Base-by-base conservation (phyloP, 495 filamentous ascomycete species). In the Aspergillus saccharolyticus region DNA sequence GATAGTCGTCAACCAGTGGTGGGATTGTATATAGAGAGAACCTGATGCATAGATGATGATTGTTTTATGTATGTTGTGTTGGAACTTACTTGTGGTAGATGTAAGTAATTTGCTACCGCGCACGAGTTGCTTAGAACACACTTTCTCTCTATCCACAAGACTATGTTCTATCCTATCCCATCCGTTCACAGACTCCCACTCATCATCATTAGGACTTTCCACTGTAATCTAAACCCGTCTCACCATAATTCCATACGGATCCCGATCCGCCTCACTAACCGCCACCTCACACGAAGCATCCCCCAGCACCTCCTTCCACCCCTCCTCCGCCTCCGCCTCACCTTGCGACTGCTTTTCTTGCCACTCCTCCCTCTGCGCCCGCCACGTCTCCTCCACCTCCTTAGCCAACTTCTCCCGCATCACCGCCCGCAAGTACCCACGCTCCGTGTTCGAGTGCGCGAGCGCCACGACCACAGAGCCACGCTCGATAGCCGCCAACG, bases 361-460 rank as follows among this genome's bases (percentile, higher is more conserved):
- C 25, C 63, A 70, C 44, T 77, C 70, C 42, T 70, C 60, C 48
- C 80, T 66, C 17, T 79, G 60, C 33, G 49, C 63, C 55, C 76
- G 63, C 81, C 81, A 86, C 57, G 83, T 78, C 57, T 76, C 71
- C 21, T 66, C 71, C 51, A 96, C 63, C 22, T 70, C 68, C 15
- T 72, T 70, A 44, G 81, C 67, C 65, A 98, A 73, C 72, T 84
- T 84, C 17, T 71, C 70, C 64, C 80, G 80, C 78, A 98, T 79
- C 50, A 88, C 82, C 28, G 84, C 75, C 62, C 80, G 76, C 60
- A 97, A 71, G 64, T 90, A 97, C 1, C 84, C 86, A 15, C 93
- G 70, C 75, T 97, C 94, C 0, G 87, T 91, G 72, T 97, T 97
- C 57, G 87, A 90, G 69, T 98, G 94, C 59, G 95, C 92, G 25